Conservation (phyloP, 192 early-diverging fungal species). For the Chytriomyces sp. region DNA sequence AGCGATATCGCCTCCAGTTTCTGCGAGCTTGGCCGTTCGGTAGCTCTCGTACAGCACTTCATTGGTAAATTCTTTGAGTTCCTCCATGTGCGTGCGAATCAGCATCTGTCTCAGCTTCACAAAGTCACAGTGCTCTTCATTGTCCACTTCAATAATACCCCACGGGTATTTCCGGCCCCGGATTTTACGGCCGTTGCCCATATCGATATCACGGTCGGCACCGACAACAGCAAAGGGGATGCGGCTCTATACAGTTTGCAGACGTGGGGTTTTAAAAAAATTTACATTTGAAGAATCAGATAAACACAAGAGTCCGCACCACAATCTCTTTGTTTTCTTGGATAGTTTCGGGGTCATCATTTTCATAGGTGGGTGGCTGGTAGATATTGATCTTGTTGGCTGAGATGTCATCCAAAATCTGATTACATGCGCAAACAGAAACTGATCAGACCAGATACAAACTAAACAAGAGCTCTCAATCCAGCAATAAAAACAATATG, state of each 20-base stretch:
- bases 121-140: slow-evolving; percentile 69
- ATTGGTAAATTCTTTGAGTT: slow-evolving; percentile 67
- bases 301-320: slow-evolving; percentile 38
- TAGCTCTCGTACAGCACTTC: slow-evolving; percentile 70
- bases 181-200: slow-evolving; percentile 57
- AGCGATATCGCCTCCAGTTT: slow-evolving; percentile 43
- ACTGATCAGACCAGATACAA: neutral
- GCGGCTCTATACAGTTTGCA: slow-evolving; percentile 43
- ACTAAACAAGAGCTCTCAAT: neutral
- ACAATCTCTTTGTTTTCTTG: slow-evolving; percentile 97
- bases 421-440: neutral
- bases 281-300: neutral
- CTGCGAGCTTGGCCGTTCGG: slow-evolving; percentile 56
- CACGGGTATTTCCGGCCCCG: slow-evolving; percentile 67
- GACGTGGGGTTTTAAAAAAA: neutral
- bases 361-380: slow-evolving; percentile 89
- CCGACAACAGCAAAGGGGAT: slow-evolving; percentile 70
- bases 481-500: neutral
- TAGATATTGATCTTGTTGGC: slow-evolving; percentile 94
- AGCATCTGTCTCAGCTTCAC: slow-evolving; percentile 65
- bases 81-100: slow-evolving; percentile 81
- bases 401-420: slow-evolving; percentile 96
- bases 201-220: slow-evolving; percentile 61
- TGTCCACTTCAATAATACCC: slow-evolving; percentile 69
- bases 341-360: slow-evolving; percentile 95